These are phyloP conservation scores for Phytophthora melonis DNA, from an alignment of 352 stramenopile genomes.

Conservation along the genomic window DNA sequence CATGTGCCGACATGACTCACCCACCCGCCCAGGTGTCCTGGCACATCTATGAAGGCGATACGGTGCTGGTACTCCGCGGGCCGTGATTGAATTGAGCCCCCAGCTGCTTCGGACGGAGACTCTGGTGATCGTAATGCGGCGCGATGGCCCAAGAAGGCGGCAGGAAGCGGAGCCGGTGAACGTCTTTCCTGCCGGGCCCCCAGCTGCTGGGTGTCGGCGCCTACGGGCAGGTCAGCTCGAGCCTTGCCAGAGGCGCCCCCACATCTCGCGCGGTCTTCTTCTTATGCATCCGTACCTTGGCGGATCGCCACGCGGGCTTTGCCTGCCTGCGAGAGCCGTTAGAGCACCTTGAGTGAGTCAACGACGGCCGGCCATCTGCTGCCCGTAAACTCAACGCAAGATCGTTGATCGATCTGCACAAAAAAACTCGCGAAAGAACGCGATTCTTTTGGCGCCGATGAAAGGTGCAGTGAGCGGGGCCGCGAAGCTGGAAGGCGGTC, in stretches of 20 bases:
- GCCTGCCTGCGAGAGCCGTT: background rate
- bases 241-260: background rate
- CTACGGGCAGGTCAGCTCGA: background rate
- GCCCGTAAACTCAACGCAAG: constrained; percentile 17
- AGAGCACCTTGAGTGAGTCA: constrained; percentile 18
- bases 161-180: background rate
- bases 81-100: constrained; percentile 21
- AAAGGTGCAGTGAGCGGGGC: background rate
- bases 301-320: constrained; percentile 26
- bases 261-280: background rate
- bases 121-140: background rate
- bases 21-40: constrained; percentile 10
- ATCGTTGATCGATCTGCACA: constrained; percentile 14
- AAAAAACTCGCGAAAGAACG: constrained; percentile 20
- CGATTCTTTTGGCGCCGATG: constrained; percentile 36
- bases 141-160: background rate
- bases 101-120: constrained; percentile 12
- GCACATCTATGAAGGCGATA: constrained; percentile 26
- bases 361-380: constrained; percentile 1
- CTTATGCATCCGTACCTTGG: constrained; percentile 1
- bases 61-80: constrained; percentile 22
- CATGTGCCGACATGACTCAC: background rate
- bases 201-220: background rate
- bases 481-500: background rate
- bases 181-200: background rate